Conservation (phyloP, 2,329 filamentous ascomycete genomes). For the Venturiaceae sp. region DNA sequence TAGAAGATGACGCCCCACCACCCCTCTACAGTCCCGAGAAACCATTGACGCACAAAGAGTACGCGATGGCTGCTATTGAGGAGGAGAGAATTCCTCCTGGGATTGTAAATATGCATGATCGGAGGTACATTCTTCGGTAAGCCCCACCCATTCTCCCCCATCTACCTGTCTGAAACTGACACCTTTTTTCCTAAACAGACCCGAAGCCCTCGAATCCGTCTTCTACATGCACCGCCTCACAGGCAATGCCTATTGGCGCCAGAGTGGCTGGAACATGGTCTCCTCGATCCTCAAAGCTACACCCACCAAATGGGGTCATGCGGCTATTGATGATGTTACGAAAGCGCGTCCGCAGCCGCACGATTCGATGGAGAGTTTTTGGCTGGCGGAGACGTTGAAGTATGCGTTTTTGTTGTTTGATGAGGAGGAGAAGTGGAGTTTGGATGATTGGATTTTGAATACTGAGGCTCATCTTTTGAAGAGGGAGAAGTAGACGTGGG, state of each 20-base stretch:
- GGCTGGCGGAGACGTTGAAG: slow-evolving; percentile 30
- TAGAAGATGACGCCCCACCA: background rate
- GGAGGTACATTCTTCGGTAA: slow-evolving; percentile 52
- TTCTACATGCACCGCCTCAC: slow-evolving; percentile 71
- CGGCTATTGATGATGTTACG: slow-evolving; percentile 58
- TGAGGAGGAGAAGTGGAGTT: slow-evolving; percentile 22
- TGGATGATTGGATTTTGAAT: slow-evolving; percentile 34
- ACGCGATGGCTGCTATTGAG: slow-evolving; percentile 25
- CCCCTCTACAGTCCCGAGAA: slow-evolving; percentile 6
- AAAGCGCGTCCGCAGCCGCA: slow-evolving; percentile 30
- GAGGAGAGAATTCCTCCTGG: slow-evolving; percentile 42
- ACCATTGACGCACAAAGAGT: slow-evolving; percentile 24
- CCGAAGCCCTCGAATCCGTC: slow-evolving; percentile 72
- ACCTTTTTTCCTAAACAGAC: slow-evolving; percentile 22
- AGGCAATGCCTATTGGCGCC: slow-evolving; percentile 53
- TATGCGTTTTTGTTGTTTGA: slow-evolving; percentile 30
- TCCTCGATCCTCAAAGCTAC: slow-evolving; percentile 51
- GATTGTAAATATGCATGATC: slow-evolving; percentile 45
- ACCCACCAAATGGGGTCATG: slow-evolving; percentile 51
- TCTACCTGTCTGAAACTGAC: background rate
- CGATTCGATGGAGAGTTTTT: slow-evolving; percentile 55
- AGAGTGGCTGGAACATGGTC: slow-evolving; percentile 70
- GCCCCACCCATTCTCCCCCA: background rate
- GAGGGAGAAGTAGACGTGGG: background rate
- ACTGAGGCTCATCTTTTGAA: slow-evolving; percentile 31